phyloP scores from a whole-genome alignment of 2,329 filamentous ascomycete species.

The Phoma herbarum region DNA sequence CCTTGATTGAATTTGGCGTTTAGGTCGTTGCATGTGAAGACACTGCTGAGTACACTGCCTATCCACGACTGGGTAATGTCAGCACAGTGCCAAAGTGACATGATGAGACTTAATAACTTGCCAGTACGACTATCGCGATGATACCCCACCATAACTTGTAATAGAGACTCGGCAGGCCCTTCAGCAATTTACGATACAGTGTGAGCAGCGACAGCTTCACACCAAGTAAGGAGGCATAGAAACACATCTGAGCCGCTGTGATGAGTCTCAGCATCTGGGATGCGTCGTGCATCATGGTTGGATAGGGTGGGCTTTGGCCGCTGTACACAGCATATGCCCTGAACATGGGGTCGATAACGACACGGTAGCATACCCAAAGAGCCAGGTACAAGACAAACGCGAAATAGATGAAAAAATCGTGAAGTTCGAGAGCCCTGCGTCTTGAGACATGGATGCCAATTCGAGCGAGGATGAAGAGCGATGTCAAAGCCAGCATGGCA shows the following conservation, averaged over 20 bases:
- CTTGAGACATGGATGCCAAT: not conserved
- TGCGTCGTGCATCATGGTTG: not conserved
- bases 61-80: slow-evolving; percentile 40
- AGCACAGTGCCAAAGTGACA: not conserved
- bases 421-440: not conserved
- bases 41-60: slow-evolving; percentile 42
- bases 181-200: slow-evolving; percentile 4
- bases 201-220: not conserved
- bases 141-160: slow-evolving; percentile 5
- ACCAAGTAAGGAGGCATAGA: not conserved
- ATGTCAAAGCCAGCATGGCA: not conserved
- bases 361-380: not conserved
- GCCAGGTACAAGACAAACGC: not conserved
- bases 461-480: not conserved
- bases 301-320: slow-evolving; percentile 2
- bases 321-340: slow-evolving; percentile 3
- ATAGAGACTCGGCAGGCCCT: not conserved
- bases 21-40: slow-evolving; percentile 49
- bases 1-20: slow-evolving; percentile 10
- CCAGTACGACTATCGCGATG: not conserved
- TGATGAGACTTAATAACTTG: not conserved
- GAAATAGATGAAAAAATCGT: not conserved
- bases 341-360: slow-evolving; percentile 2
- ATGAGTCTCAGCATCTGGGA: not conserved
- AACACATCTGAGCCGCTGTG: not conserved